Conservation (phyloP, 2,329 filamentous ascomycete species). For the Dryadomyces sulphureus region DNA sequence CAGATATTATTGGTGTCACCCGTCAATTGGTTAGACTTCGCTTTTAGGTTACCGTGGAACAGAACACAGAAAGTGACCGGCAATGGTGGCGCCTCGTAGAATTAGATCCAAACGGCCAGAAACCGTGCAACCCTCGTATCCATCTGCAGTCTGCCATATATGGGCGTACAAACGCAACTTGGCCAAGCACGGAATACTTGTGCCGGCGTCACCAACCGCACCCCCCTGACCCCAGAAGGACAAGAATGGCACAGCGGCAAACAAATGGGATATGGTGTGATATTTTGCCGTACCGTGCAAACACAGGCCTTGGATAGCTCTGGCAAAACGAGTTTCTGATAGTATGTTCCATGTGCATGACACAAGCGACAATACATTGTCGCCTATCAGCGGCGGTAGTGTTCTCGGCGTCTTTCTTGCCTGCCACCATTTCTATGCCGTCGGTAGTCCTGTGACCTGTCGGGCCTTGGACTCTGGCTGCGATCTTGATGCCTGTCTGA, state of each 20-base stretch:
- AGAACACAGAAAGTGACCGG: neutral
- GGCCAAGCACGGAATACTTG: neutral
- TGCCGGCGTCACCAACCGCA: neutral
- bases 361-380: neutral
- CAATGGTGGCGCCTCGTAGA: neutral
- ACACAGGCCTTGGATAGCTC: too few relatives aligned
- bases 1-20: neutral
- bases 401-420: neutral
- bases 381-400: neutral
- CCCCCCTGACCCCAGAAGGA: neutral
- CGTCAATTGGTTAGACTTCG: neutral
- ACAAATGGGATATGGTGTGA: neutral
- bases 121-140: neutral
- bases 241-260: neutral
- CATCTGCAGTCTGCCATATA: neutral
- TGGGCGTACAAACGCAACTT: neutral
- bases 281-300: neutral
- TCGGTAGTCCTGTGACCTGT: conserved; percentile 14
- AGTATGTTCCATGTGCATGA: neutral
- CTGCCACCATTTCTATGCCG: neutral
- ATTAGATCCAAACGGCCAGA: neutral
- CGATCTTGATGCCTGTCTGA: neutral
- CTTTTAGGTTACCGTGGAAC: neutral
- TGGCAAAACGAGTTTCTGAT: too few relatives aligned
- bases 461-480: conserved; percentile 9